A percentile compares a stretch with the other conserved stretches of the same genome.
phyloP scores from a whole-genome alignment of 768 basidiomycete genomes.

The Phylloporus scabripes region DNA sequence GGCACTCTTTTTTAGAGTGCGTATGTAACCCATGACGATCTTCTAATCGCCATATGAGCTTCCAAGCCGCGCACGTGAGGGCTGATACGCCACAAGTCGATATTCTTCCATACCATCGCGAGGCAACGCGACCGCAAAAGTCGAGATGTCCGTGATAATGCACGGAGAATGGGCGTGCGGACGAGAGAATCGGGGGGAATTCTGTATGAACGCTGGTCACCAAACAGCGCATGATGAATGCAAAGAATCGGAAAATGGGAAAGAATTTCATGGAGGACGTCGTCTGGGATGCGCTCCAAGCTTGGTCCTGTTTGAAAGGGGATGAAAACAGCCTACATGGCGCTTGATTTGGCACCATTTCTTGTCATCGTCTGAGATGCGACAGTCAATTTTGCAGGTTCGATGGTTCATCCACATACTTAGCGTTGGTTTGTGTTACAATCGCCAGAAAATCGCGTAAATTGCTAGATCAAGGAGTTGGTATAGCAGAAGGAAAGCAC shows the following conservation, averaged over 20 bases:
- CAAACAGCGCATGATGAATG: neutral
- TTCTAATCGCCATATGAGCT: neutral
- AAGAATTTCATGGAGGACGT: slow-evolving; percentile 10
- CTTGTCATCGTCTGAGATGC: no score
- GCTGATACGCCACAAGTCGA: slow-evolving; percentile 1
- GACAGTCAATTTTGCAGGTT: neutral
- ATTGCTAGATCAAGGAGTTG: no score
- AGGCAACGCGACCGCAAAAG: slow-evolving; percentile 10
- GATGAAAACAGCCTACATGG: neutral
- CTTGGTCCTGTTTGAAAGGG: slow-evolving; percentile 1
- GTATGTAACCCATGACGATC: no score
- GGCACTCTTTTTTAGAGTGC: slow-evolving; percentile 1
- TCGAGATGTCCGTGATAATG: slow-evolving; percentile 4
- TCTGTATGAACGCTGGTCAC: neutral
- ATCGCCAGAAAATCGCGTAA: no score
- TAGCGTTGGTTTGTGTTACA: no score
- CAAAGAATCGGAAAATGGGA: slow-evolving; percentile 5
- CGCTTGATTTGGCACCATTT: neutral
- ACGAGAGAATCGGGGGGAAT: neutral
- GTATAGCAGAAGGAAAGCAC: no score
- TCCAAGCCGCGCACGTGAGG: neutral
- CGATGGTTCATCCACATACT: no score
- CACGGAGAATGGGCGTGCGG: neutral
- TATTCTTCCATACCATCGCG: slow-evolving; percentile 10
- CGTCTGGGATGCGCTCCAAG: slow-evolving; percentile 9